Conservation (phyloP, 129 eudicot genomes). For the Gnaphalium uliginosum region DNA sequence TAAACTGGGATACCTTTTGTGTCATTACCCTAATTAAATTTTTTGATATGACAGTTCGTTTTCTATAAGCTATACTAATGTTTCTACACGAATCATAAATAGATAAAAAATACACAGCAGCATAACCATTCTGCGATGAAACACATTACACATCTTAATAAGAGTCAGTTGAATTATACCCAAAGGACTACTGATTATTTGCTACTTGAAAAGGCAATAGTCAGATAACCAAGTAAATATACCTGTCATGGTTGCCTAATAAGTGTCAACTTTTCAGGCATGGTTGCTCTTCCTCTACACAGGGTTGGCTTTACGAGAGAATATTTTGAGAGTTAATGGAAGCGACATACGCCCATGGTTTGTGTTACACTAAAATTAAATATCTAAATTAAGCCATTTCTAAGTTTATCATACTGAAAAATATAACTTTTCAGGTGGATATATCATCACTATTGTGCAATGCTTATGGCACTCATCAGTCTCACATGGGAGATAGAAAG, state of each 20-base stretch:
- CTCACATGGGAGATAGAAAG: constrained; percentile 98
- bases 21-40: background rate
- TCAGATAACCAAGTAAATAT: background rate
- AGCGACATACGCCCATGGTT: constrained; percentile 78
- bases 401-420: background rate
- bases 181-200: background rate
- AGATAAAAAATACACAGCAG: too few relatives aligned
- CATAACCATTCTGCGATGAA: background rate
- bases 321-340: constrained; percentile 87
- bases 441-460: constrained; percentile 94
- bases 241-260: too few relatives aligned
- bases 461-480: constrained; percentile 94
- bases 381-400: background rate
- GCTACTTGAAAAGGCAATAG: background rate
- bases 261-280: constrained; percentile 55
- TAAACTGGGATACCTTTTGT: background rate
- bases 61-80: background rate
- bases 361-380: background rate
- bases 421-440: constrained; percentile 76
- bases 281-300: constrained; percentile 93
- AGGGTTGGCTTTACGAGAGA: constrained; percentile 88
- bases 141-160: background rate
- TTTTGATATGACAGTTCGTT: background rate
- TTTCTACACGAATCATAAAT: background rate
- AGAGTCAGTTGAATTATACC: background rate